A percentile compares a stretch with the other conserved stretches of the same genome.
Evolutionary conservation across 1,284 basidiomycete genomes (phyloP).

Genomic region (Cystobasidium slooffiae): DNA sequence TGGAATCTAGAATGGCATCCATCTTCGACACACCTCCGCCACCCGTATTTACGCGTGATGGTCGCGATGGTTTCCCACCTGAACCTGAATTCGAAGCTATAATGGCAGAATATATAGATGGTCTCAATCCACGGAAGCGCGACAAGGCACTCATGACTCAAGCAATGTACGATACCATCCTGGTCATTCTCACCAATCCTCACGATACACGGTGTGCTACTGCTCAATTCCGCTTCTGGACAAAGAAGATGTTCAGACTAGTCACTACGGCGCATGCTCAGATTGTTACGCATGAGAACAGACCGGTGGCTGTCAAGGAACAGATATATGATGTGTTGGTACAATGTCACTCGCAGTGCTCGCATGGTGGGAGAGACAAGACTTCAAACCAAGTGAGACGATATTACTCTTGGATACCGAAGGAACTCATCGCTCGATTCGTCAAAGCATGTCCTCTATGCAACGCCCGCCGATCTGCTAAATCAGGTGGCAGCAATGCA

Average conservation of each 20-base stretch:
- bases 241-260: slow-evolving; percentile 73
- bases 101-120: slow-evolving; percentile 64
- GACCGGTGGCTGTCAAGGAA: slow-evolving; percentile 72
- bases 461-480: slow-evolving; percentile 38
- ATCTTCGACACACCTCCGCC: slow-evolving; percentile 39
- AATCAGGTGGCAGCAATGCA: slow-evolving; percentile 12
- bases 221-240: slow-evolving; percentile 77
- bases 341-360: slow-evolving; percentile 67
- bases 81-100: slow-evolving; percentile 65
- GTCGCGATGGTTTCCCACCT: slow-evolving; percentile 62
- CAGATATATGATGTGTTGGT: slow-evolving; percentile 75
- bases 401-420: slow-evolving; percentile 77
- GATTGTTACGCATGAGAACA: slow-evolving; percentile 68
- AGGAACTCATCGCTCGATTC: slow-evolving; percentile 71
- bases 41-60: slow-evolving; percentile 46
- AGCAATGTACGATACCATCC: slow-evolving; percentile 69
- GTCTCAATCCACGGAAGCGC: slow-evolving; percentile 65
- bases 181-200: slow-evolving; percentile 66
- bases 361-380: slow-evolving; percentile 77
- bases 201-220: slow-evolving; percentile 61
- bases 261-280: slow-evolving; percentile 62
- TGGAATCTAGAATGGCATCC: slow-evolving; percentile 41
- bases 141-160: slow-evolving; percentile 73
- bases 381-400: slow-evolving; percentile 64
- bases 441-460: slow-evolving; percentile 76